Conservation (phyloP, 371 early-diverging fungal species). For the Smittium culicis region DNA sequence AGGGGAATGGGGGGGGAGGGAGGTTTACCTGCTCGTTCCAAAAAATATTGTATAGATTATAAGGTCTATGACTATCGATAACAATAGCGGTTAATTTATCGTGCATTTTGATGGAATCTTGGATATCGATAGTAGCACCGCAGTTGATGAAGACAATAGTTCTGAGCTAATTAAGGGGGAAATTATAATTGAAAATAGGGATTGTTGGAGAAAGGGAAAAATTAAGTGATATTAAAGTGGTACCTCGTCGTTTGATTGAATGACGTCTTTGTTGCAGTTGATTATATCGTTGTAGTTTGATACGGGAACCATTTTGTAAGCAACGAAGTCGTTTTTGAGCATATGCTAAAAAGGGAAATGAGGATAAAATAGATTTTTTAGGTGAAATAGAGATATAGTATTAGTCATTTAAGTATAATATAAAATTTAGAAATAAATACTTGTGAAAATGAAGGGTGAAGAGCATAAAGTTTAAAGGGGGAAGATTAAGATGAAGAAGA, state of each 20-base stretch:
- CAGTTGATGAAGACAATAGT: slow-evolving; percentile 75
- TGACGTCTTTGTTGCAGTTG: slow-evolving; percentile 36
- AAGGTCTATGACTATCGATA: slow-evolving; percentile 76
- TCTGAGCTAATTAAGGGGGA: slow-evolving; percentile 37
- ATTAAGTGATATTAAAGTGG: not conserved
- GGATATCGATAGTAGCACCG: slow-evolving; percentile 61
- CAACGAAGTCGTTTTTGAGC: slow-evolving; percentile 55
- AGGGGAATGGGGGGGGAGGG: no score
- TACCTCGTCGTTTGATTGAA: slow-evolving; percentile 21
- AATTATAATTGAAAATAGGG: no score
- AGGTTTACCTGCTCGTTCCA: slow-evolving; percentile 45
- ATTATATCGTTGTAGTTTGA: slow-evolving; percentile 50
- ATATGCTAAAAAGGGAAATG: slow-evolving; percentile 25
- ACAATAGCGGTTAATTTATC: slow-evolving; percentile 54
- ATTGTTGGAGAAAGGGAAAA: no score
- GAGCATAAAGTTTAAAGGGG: not conserved
- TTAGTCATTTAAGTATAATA: no score
- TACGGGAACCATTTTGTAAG: slow-evolving; percentile 66
- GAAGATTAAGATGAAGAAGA: not conserved
- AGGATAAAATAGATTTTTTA: not conserved
- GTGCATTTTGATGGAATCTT: slow-evolving; percentile 40
- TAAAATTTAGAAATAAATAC: no score
- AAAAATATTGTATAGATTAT: slow-evolving; percentile 62
- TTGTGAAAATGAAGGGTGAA: not conserved
- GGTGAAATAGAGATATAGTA: no score